Evolutionary conservation across 768 basidiomycete species (phyloP).

Genomic region (Phanerochaete sordida): DNA sequence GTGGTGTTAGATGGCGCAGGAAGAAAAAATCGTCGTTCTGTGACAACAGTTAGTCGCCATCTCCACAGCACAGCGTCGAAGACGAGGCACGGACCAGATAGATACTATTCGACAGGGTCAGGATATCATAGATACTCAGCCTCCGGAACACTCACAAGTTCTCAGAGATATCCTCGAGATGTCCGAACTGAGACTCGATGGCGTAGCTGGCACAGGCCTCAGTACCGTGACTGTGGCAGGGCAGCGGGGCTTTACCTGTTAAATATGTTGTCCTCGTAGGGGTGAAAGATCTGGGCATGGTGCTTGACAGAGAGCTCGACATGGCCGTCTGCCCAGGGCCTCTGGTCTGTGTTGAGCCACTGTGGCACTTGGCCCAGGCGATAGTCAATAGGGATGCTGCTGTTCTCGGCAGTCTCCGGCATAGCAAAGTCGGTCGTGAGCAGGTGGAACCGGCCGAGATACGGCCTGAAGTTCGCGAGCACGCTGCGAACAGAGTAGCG

Average conservation of each 20-base stretch:
- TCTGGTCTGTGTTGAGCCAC: slow-evolving; percentile 30
- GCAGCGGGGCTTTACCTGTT: slow-evolving; percentile 26
- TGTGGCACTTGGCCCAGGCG: slow-evolving; percentile 37
- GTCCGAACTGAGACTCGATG: slow-evolving; percentile 32
- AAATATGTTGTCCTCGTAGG: slow-evolving; percentile 24
- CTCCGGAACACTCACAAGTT: slow-evolving; percentile 24
- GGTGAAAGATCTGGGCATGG: slow-evolving; percentile 26
- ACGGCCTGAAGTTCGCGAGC: slow-evolving; percentile 25
- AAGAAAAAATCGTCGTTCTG: slow-evolving; percentile 43
- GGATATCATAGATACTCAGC: not conserved
- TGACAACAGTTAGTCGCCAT: not conserved
- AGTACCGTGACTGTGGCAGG: not conserved
- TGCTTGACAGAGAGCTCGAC: slow-evolving; percentile 28
- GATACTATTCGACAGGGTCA: not conserved
- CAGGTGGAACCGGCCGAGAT: slow-evolving; percentile 28
- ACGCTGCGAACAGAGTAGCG: slow-evolving; percentile 34
- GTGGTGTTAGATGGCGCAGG: slow-evolving; percentile 22
- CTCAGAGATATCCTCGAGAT: slow-evolving; percentile 28
- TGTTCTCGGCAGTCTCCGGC: slow-evolving; percentile 7
- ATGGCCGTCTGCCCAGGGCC: slow-evolving; percentile 23
- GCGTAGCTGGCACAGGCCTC: slow-evolving; percentile 25
- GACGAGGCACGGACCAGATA: slow-evolving; percentile 3
- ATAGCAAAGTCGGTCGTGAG: slow-evolving; percentile 32
- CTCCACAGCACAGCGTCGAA: not conserved
- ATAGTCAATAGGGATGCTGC: slow-evolving; percentile 9